phyloP scores from a whole-genome alignment of 108 stramenopile species.

The Licmophora abbreviata region DNA sequence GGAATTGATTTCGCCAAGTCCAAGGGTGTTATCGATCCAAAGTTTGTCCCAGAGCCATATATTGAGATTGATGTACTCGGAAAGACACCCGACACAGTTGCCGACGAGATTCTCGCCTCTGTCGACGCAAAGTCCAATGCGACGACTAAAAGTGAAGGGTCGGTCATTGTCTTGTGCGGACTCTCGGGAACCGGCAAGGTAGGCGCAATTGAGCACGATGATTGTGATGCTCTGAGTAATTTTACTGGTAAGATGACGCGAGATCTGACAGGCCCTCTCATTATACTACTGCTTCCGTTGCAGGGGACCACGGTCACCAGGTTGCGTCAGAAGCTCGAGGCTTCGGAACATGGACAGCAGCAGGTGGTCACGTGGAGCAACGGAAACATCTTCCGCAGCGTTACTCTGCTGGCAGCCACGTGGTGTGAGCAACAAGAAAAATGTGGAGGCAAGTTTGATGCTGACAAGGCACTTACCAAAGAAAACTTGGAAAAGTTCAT shows the following conservation, averaged over 20 bases:
- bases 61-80: conserved; percentile 74
- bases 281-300: not conserved
- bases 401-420: conserved; percentile 74
- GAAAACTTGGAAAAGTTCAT: conserved; percentile 67
- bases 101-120: conserved; percentile 46
- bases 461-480: conserved; percentile 59
- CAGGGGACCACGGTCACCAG: conserved; percentile 75
- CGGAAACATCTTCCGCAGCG: conserved; percentile 81
- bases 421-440: conserved; percentile 69
- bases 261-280: too few relatives aligned
- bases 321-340: conserved; percentile 49
- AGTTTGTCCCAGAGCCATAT: conserved; percentile 70
- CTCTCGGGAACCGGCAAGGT: conserved; percentile 79
- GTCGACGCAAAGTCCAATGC: conserved; percentile 12
- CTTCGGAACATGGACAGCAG: conserved; percentile 30
- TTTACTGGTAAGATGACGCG: not conserved
- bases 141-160: conserved; percentile 20
- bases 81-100: conserved; percentile 67
- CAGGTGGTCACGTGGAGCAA: conserved; percentile 81
- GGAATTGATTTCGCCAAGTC: conserved; percentile 75
- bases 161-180: conserved; percentile 77
- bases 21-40: conserved; percentile 78
- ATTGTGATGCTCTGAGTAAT: not conserved
- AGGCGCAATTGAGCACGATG: not conserved
- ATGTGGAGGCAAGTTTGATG: conserved; percentile 33